phyloP scores from a whole-genome alignment of 306 rosid genomes.

The Trichosanthes cucumerina region DNA sequence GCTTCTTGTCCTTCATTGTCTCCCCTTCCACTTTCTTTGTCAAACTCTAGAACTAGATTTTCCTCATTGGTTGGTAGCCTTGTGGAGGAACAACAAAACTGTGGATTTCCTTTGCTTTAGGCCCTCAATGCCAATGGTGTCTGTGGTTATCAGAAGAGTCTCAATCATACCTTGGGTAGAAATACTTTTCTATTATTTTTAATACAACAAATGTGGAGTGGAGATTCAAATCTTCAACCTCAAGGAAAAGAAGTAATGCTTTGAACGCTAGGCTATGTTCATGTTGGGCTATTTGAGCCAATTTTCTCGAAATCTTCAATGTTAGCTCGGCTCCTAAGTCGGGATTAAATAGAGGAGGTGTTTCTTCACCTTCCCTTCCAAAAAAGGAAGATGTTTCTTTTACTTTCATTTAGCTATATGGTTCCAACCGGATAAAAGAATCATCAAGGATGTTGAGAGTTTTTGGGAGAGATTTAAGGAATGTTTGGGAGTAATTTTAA shows the following conservation, averaged over 20 bases:
- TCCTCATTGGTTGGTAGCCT: not conserved
- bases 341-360: no score
- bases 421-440: not conserved
- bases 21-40: not conserved
- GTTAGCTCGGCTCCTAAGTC: no score
- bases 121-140: not conserved
- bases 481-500: not conserved
- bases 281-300: no score
- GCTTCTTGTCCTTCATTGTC: not conserved
- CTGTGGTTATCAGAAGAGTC: not conserved
- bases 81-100: not conserved
- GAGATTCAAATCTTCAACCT: no score
- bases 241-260: no score
- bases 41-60: not conserved
- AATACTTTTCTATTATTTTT: not conserved
- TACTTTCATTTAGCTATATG: not conserved
- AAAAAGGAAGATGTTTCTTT: no score
- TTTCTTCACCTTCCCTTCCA: no score
- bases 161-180: not conserved
- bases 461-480: no score
- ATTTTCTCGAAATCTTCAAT: no score
- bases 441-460: not conserved
- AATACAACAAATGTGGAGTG: no score
- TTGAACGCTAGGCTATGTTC: no score
- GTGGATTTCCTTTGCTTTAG: not conserved